These are phyloP conservation scores for Martiniozyma asiatica DNA, from an alignment of 1,139 yeast genomes.

Conservation along the genomic window DNA sequence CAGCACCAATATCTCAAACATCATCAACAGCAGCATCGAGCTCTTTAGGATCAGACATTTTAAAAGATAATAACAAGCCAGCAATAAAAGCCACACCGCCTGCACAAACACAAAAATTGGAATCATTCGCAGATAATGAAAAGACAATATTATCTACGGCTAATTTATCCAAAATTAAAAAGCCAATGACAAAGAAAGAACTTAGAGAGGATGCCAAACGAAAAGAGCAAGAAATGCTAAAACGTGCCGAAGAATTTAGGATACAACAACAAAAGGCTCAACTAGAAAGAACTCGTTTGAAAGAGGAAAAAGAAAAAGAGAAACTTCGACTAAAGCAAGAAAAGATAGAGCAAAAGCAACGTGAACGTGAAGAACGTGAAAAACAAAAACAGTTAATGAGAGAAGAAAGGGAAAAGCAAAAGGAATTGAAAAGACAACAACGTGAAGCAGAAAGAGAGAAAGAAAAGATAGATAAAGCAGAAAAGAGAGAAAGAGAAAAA, in stretches of 20 bases:
- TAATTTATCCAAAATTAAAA: too few species aligned
- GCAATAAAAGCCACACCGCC: constrained; percentile 9
- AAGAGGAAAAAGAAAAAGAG: constrained; percentile 22
- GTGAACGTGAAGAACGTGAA: constrained; percentile 16
- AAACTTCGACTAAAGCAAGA: constrained; percentile 19
- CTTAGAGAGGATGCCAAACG: constrained; percentile 8
- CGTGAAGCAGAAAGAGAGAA: constrained; percentile 14
- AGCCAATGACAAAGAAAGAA: constrained; percentile 5
- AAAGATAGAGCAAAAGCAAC: constrained; percentile 12
- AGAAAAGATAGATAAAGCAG: constrained; percentile 7
- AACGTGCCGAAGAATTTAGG: constrained; percentile 10
- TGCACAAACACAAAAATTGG: too few species aligned
- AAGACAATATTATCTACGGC: constrained; percentile 5
- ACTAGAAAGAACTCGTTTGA: constrained; percentile 12
- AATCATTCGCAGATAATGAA: constrained; percentile 5
- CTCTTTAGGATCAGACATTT: too few species aligned
- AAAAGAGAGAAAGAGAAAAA: constrained; percentile 9
- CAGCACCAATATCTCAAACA: too few species aligned
- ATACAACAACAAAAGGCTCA: constrained; percentile 15
- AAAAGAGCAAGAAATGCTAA: constrained; percentile 9
- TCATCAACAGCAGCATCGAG: too few species aligned
- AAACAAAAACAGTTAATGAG: constrained; percentile 10
- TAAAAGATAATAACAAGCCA: constrained; percentile 7
- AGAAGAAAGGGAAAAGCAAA: constrained; percentile 21
- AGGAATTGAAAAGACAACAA: constrained; percentile 18